Percentiles rank a stretch among this genome's conserved stretches.
Conservation (phyloP, 768 basidiomycete genomes). For the Coprinellus micaceus region DNA sequence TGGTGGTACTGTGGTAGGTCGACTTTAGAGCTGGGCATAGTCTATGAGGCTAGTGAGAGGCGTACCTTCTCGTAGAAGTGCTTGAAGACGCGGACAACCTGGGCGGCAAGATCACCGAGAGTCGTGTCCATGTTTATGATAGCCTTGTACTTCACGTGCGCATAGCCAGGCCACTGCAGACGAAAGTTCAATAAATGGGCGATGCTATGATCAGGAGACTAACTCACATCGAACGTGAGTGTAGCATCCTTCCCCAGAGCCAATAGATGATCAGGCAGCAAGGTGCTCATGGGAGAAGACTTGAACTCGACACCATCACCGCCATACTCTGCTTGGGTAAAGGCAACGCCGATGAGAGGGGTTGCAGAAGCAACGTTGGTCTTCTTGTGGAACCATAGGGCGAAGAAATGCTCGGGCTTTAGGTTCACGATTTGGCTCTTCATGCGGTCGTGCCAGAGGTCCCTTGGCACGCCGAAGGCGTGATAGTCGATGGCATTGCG, state of each 20-base stretch:
- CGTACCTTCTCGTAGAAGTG: conserved; percentile 6
- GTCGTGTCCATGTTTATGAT: not conserved
- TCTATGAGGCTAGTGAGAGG: not conserved
- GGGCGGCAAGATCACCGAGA: conserved; percentile 3
- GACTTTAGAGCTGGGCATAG: not conserved
- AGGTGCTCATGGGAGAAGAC: not conserved
- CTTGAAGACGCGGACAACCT: conserved; percentile 3
- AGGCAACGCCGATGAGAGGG: not conserved
- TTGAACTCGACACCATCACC: not conserved
- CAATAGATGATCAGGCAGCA: not conserved
- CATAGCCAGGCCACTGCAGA: conserved; percentile 8
- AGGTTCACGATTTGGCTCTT: not conserved
- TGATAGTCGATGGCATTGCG: conserved; percentile 6
- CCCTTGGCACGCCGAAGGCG: not conserved
- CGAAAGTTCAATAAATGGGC: too few relatives aligned
- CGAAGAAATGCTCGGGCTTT: not conserved
- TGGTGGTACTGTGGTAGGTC: not conserved
- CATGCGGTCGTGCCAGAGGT: conserved; percentile 1
- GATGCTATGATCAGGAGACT: too few relatives aligned
- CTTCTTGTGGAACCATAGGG: not conserved
- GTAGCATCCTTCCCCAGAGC: not conserved
- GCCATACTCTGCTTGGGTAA: conserved; percentile 5
- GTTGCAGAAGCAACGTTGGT: too few relatives aligned
- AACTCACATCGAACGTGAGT: not conserved
- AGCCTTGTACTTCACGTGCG: not conserved